A percentile compares a stretch with the other conserved stretches of the same genome.
Evolutionary conservation across 2,329 filamentous ascomycete genomes (phyloP).

Genomic region (Dothiorella sarmentorum): DNA sequence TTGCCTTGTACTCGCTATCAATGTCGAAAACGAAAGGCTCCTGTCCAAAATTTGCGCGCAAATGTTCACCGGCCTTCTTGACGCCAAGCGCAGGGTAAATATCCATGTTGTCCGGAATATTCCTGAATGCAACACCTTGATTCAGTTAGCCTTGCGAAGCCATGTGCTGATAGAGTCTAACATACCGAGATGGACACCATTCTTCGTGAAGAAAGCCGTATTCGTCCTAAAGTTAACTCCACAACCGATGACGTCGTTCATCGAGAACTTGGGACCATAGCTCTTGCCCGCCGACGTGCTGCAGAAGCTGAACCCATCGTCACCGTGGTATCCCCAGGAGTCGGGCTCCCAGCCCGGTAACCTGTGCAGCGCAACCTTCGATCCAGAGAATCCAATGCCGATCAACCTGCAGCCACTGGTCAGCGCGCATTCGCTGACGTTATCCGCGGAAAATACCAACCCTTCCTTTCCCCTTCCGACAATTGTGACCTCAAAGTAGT

Average conservation of each 20-base stretch:
- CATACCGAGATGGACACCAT: conserved; percentile 56
- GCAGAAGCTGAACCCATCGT: conserved; percentile 62
- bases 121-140: conserved; percentile 67
- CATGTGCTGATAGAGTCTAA: background rate
- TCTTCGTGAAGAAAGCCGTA: conserved; percentile 63
- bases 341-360: conserved; percentile 64
- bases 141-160: conserved; percentile 7
- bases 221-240: conserved; percentile 62
- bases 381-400: conserved; percentile 59
- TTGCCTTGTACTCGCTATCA: conserved; percentile 75
- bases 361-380: conserved; percentile 57
- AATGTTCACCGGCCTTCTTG: conserved; percentile 59
- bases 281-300: conserved; percentile 54
- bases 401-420: conserved; percentile 39
- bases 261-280: conserved; percentile 59
- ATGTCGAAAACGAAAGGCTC: conserved; percentile 88
- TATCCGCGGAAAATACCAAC: conserved; percentile 46
- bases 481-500: conserved; percentile 81
- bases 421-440: conserved; percentile 1
- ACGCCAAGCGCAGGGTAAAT: conserved; percentile 69
- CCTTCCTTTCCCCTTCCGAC: conserved; percentile 65
- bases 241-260: conserved; percentile 60
- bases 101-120: conserved; percentile 53
- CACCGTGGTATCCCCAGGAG: conserved; percentile 65
- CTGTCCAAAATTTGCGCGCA: conserved; percentile 62